phyloP scores from a whole-genome alignment of 768 basidiomycete species.

The Boletus insuetus region DNA sequence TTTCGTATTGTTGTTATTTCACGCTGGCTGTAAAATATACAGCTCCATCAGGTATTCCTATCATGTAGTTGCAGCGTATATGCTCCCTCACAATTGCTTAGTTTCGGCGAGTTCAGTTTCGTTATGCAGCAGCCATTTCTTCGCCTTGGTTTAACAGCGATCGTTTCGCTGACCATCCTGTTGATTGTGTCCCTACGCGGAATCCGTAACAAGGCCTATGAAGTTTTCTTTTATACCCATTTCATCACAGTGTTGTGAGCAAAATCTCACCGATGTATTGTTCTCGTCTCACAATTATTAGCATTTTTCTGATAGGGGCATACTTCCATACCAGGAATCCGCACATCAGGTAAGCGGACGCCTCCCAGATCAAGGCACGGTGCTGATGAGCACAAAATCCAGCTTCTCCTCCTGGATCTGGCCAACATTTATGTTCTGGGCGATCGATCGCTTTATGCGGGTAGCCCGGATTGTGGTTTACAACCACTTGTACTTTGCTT shows the following conservation, averaged over 20 bases:
- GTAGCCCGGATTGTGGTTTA: slow-evolving; percentile 40
- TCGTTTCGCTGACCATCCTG: slow-evolving; percentile 41
- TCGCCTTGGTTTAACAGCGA: slow-evolving; percentile 36
- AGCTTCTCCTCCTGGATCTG: slow-evolving; percentile 29
- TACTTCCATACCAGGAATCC: slow-evolving; percentile 39
- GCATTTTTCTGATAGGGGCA: slow-evolving; percentile 36
- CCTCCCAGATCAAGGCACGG: background rate
- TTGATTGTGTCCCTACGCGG: slow-evolving; percentile 47
- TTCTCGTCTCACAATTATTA: slow-evolving; percentile 9
- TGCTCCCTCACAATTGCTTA: background rate
- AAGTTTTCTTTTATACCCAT: slow-evolving; percentile 52
- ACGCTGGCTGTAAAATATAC: slow-evolving; percentile 32
- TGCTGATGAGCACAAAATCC: background rate
- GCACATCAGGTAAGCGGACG: slow-evolving; percentile 6
- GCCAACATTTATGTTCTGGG: slow-evolving; percentile 32
- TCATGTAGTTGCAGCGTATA: background rate
- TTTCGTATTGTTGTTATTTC: slow-evolving; percentile 48
- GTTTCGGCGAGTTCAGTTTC: background rate
- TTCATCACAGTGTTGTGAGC: slow-evolving; percentile 42
- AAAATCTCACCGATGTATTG: background rate
- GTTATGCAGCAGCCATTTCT: slow-evolving; percentile 18
- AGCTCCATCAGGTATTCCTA: background rate
- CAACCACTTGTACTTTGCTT: slow-evolving; percentile 42
- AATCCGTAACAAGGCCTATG: slow-evolving; percentile 46
- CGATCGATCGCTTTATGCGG: slow-evolving; percentile 51